A percentile compares a stretch with the other conserved stretches of the same genome.
Evolutionary conservation across 768 basidiomycete species (phyloP).

Genomic region (Suillus subaureus): DNA sequence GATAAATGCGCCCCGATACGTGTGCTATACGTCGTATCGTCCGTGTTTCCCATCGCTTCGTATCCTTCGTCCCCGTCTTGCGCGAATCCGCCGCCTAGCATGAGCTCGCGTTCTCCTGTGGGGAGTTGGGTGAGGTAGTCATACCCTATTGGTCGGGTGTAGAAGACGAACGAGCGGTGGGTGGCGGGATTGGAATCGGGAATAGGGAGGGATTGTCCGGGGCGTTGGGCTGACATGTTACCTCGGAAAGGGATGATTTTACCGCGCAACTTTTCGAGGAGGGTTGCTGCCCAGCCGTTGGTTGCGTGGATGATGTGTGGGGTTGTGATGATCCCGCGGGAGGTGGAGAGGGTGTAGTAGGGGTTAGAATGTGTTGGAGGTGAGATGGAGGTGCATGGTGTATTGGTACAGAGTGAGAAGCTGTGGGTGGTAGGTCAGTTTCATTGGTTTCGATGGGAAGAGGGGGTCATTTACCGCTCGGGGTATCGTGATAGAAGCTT

Average conservation of each 20-base stretch:
- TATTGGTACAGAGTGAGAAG: constrained; percentile 59
- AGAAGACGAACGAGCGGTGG: constrained; percentile 59
- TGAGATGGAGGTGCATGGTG: constrained; percentile 59
- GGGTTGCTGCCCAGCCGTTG: constrained; percentile 79
- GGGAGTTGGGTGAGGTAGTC: constrained; percentile 74
- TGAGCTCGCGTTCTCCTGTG: constrained; percentile 48
- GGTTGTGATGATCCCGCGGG: constrained; percentile 57
- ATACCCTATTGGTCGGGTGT: constrained; percentile 44
- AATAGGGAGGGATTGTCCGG: constrained; percentile 36
- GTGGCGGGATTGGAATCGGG: constrained; percentile 34
- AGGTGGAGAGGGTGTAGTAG: constrained; percentile 59
- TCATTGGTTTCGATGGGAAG: not conserved
- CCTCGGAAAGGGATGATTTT: constrained; percentile 66
- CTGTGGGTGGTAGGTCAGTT: constrained; percentile 32
- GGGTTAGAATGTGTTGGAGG: constrained; percentile 26
- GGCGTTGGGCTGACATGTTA: constrained; percentile 66
- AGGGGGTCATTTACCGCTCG: constrained; percentile 40
- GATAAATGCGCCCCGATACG: constrained; percentile 39
- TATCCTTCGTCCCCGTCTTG: constrained; percentile 33
- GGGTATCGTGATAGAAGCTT: constrained; percentile 51
- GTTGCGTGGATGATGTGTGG: constrained; percentile 80
- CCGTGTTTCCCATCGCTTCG: constrained; percentile 39
- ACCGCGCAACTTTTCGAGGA: constrained; percentile 61
- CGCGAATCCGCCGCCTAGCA: constrained; percentile 63
- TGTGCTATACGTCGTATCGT: constrained; percentile 39